These are phyloP conservation scores for Taphrina pruni DNA, from an alignment of 1,139 yeast species.

Conservation along the genomic window DNA sequence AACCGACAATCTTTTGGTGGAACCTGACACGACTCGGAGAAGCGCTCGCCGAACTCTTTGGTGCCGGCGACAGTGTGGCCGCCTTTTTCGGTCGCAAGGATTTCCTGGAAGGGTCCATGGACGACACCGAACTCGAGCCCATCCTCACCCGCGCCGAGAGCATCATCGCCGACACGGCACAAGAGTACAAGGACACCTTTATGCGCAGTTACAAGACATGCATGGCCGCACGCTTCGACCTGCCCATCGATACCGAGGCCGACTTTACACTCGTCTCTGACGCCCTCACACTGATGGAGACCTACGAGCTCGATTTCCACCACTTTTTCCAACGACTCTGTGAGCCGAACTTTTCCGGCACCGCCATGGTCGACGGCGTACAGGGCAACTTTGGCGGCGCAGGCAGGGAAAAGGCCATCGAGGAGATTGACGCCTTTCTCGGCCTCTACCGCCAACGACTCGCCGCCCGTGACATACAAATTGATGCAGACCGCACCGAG, in stretches of 20 bases:
- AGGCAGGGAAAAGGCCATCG: conserved; percentile 49
- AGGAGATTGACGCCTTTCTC: conserved; percentile 54
- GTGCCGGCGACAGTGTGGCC: conserved; percentile 57
- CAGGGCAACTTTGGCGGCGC: conserved; percentile 48
- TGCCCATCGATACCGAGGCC: conserved; percentile 55
- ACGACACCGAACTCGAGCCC: conserved; percentile 59
- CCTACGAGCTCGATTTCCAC: conserved; percentile 76
- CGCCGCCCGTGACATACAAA: conserved; percentile 53
- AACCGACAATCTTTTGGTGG: conserved; percentile 93
- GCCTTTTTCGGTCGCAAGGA: conserved; percentile 48
- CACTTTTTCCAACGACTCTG: conserved; percentile 78
- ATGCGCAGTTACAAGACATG: conserved; percentile 64
- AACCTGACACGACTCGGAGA: conserved; percentile 86
- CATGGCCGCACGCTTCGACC: conserved; percentile 74
- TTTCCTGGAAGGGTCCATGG: conserved; percentile 53
- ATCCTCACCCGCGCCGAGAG: conserved; percentile 68
- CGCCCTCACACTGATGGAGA: conserved; percentile 62
- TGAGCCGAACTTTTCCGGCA: conserved; percentile 50
- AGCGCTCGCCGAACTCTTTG: conserved; percentile 77
- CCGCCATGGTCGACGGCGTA: conserved; percentile 11
- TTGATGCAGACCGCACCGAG: conserved; percentile 52
- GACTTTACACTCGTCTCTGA: conserved; percentile 60
- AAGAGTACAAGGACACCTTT: conserved; percentile 68
- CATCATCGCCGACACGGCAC: conserved; percentile 68
- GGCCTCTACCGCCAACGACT: conserved; percentile 55